Percentiles rank a stretch among this genome's conserved stretches.
These are phyloP conservation scores for Nosema bombycis DNA, from an alignment of 371 early-diverging fungal species.

Conservation along the genomic window DNA sequence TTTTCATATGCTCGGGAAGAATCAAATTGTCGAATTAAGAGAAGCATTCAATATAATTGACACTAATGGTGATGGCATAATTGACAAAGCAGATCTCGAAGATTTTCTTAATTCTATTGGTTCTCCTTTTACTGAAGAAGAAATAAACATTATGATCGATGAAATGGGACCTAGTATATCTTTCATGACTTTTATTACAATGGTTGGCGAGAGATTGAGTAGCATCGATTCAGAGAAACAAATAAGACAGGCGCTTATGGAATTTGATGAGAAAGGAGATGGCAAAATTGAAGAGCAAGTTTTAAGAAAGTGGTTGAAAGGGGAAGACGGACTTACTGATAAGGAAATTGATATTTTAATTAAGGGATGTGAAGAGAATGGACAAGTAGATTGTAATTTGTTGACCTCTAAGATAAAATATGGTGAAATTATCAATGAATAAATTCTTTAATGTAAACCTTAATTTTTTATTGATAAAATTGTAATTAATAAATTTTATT, in stretches of 20 bases:
- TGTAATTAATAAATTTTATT: slow-evolving; percentile 29
- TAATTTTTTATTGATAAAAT: too few species aligned
- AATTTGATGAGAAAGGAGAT: slow-evolving; percentile 74
- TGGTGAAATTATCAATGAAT: slow-evolving; percentile 54
- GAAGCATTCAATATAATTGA: slow-evolving; percentile 87
- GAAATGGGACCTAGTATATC: slow-evolving; percentile 77
- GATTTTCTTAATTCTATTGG: slow-evolving; percentile 74
- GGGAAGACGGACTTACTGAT: slow-evolving; percentile 76
- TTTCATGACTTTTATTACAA: slow-evolving; percentile 81
- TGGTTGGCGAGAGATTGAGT: slow-evolving; percentile 81
- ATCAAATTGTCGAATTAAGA: slow-evolving; percentile 83
- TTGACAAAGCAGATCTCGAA: slow-evolving; percentile 77
- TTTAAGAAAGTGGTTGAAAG: slow-evolving; percentile 73
- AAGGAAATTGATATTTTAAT: slow-evolving; percentile 69
- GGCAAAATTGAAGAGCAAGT: slow-evolving; percentile 74
- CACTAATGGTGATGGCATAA: slow-evolving; percentile 75
- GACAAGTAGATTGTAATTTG: slow-evolving; percentile 32
- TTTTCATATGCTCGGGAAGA: slow-evolving; percentile 91
- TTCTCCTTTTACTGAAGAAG: slow-evolving; percentile 70
- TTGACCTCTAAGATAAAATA: slow-evolving; percentile 53
- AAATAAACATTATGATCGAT: slow-evolving; percentile 78
- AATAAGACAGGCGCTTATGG: slow-evolving; percentile 75
- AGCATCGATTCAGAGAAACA: slow-evolving; percentile 78
- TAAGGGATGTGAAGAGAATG: slow-evolving; percentile 45
- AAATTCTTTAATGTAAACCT: too few species aligned